Evolutionary conservation across 192 early-diverging fungal species (phyloP).

Genomic region (Coemansia sp.): DNA sequence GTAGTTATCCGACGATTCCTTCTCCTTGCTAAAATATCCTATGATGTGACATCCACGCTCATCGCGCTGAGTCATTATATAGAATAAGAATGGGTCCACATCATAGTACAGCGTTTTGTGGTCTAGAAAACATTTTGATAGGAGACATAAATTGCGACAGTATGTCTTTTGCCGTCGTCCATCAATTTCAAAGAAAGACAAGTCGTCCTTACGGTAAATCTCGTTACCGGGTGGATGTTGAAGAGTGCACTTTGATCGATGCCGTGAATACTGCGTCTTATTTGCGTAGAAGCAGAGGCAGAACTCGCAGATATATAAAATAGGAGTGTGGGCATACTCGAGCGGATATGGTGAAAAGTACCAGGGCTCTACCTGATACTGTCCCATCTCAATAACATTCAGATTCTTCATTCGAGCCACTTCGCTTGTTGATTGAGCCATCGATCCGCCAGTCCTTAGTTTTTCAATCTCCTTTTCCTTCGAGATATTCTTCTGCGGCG

Average conservation of each 20-base stretch:
- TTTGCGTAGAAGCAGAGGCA: constrained; percentile 84
- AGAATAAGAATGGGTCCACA: constrained; percentile 98
- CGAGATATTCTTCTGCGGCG: constrained; percentile 62
- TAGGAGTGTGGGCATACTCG: constrained; percentile 76
- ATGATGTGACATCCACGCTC: constrained; percentile 86
- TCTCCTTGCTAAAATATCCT: constrained; percentile 99
- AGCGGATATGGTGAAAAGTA: constrained; percentile 98
- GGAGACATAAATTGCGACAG: constrained; percentile 92
- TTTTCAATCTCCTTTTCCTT: constrained; percentile 98
- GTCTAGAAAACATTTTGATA: constrained; percentile 97
- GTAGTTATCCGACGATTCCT: constrained; percentile 93
- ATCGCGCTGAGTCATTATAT: constrained; percentile 89
- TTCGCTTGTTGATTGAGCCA: constrained; percentile 96
- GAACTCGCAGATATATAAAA: constrained; percentile 94
- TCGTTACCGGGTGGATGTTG: constrained; percentile 98
- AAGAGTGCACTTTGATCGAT: constrained; percentile 84
- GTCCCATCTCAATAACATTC: constrained; percentile 88
- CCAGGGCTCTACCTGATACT: constrained; percentile 92
- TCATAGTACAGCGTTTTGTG: constrained; percentile 99
- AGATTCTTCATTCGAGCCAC: constrained; percentile 94
- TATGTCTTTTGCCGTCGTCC: constrained; percentile 89
- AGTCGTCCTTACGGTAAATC: constrained; percentile 88
- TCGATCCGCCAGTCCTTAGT: constrained; percentile 85
- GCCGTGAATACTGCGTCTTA: constrained; percentile 72
- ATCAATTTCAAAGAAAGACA: constrained; percentile 99